These are phyloP conservation scores for Canna indica DNA, from an alignment of 176 grass and related monocot genomes.

Conservation along the genomic window DNA sequence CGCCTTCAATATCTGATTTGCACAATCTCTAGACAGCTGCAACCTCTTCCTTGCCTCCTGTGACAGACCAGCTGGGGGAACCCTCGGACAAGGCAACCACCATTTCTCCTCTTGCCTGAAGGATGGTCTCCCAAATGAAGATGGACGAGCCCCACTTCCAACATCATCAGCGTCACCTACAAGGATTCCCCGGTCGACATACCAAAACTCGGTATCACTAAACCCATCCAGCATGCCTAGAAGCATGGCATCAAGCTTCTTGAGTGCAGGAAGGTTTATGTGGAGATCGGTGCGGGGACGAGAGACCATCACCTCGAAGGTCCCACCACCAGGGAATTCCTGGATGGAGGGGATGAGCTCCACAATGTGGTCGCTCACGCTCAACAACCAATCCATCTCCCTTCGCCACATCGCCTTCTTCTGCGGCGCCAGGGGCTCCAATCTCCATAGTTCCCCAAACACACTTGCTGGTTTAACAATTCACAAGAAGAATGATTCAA, in stretches of 20 bases:
- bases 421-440: conserved; percentile 71
- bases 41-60: conserved; percentile 78
- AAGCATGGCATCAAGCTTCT: conserved; percentile 93
- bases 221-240: conserved; percentile 83
- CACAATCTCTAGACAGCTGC: conserved; percentile 85
- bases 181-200: conserved; percentile 78
- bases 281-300: conserved; percentile 69
- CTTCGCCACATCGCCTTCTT: conserved; percentile 94
- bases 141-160: conserved; percentile 10
- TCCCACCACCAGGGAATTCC: conserved; percentile 74
- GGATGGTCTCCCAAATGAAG: conserved; percentile 45
- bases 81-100: conserved; percentile 85
- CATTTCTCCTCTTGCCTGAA: conserved; percentile 97
- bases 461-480: conserved; percentile 51
- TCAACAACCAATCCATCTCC: conserved; percentile 94
- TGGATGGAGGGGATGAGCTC: conserved; percentile 85
- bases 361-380: conserved; percentile 82
- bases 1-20: conserved; percentile 94
- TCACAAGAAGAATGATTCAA: conserved; percentile 17
- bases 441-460: conserved; percentile 95
- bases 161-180: conserved; percentile 49
- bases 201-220: conserved; percentile 78
- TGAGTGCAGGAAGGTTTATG: conserved; percentile 95
- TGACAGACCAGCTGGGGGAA: conserved; percentile 63
- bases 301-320: conserved; percentile 95